Conservation (phyloP, 805 yeast species). For the Schizosaccharomyces pombe region DNA sequence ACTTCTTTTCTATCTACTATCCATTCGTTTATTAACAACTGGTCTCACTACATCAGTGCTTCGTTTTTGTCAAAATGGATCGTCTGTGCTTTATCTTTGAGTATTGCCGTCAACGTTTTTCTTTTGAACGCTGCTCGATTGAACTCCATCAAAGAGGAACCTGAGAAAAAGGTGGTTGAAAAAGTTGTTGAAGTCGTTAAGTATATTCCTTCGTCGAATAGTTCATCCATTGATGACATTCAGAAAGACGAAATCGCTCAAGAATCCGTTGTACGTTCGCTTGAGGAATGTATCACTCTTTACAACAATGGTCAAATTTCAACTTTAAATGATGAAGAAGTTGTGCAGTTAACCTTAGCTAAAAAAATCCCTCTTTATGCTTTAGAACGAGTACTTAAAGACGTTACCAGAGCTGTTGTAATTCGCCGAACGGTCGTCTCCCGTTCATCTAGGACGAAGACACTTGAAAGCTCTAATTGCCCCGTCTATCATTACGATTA, state of each 20-base stretch:
- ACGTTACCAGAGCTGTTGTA: conserved; percentile 76
- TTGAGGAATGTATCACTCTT: conserved; percentile 38
- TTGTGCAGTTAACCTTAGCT: conserved; percentile 39
- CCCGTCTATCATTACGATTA: conserved; percentile 76
- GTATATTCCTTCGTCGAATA: conserved; percentile 12
- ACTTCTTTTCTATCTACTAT: conserved; percentile 26
- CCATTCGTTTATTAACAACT: conserved; percentile 25
- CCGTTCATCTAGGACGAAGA: conserved; percentile 55
- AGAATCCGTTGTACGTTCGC: conserved; percentile 12
- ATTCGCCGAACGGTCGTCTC: conserved; percentile 89
- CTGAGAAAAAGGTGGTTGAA: conserved; percentile 14
- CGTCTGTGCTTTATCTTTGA: conserved; percentile 45
- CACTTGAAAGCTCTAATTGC: conserved; percentile 41
- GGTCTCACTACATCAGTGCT: conserved; percentile 55
- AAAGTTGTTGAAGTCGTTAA: conserved; percentile 15
- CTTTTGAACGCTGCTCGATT: conserved; percentile 52
- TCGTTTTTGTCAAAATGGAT: conserved; percentile 56
- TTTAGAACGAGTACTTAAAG: conserved; percentile 67
- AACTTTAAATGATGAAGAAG: conserved; percentile 46
- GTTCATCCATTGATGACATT: conserved; percentile 8
- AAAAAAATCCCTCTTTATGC: conserved; percentile 85
- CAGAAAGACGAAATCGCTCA: conserved; percentile 2
- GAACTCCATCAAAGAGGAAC: not conserved
- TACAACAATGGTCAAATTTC: conserved; percentile 51
- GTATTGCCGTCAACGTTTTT: conserved; percentile 62